Evolutionary conservation across 768 basidiomycete species (phyloP).

Genomic region (Cytidiella melzeri): DNA sequence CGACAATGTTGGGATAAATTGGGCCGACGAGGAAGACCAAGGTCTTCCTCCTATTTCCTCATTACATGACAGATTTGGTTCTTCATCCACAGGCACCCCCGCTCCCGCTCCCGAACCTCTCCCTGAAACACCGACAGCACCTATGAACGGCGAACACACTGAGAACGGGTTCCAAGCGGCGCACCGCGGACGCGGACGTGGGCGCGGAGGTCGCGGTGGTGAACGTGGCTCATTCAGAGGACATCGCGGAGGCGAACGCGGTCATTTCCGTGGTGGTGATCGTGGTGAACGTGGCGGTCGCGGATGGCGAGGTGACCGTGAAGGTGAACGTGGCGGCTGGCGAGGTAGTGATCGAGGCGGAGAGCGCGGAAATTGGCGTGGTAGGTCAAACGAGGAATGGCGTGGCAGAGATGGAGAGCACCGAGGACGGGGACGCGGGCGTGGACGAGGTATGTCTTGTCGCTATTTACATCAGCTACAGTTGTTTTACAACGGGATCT

Average conservation of each 20-base stretch:
- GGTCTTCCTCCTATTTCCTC: slow-evolving; percentile 73
- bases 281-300: slow-evolving; percentile 22
- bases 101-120: slow-evolving; percentile 28
- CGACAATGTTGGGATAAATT: slow-evolving; percentile 51
- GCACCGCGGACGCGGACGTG: slow-evolving; percentile 20
- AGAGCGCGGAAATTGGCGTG: slow-evolving; percentile 15
- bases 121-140: slow-evolving; percentile 22
- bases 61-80: slow-evolving; percentile 71
- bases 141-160: slow-evolving; percentile 24
- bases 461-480: neutral
- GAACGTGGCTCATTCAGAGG: slow-evolving; percentile 16
- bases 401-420: slow-evolving; percentile 21
- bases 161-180: slow-evolving; percentile 54
- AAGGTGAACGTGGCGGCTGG: slow-evolving; percentile 18
- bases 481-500: neutral
- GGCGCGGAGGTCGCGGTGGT: slow-evolving; percentile 28
- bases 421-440: slow-evolving; percentile 25
- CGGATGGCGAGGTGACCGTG: slow-evolving; percentile 24
- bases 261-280: slow-evolving; percentile 25
- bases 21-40: slow-evolving; percentile 78
- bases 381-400: slow-evolving; percentile 24
- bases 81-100: slow-evolving; percentile 68
- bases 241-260: slow-evolving; percentile 22
- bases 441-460: slow-evolving; percentile 23
- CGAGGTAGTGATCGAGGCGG: slow-evolving; percentile 12